A percentile compares a stretch with the other conserved stretches of the same genome.
Evolutionary conservation across 2,329 filamentous ascomycete genomes (phyloP).

Genomic region (Blastomyces emzantsi): DNA sequence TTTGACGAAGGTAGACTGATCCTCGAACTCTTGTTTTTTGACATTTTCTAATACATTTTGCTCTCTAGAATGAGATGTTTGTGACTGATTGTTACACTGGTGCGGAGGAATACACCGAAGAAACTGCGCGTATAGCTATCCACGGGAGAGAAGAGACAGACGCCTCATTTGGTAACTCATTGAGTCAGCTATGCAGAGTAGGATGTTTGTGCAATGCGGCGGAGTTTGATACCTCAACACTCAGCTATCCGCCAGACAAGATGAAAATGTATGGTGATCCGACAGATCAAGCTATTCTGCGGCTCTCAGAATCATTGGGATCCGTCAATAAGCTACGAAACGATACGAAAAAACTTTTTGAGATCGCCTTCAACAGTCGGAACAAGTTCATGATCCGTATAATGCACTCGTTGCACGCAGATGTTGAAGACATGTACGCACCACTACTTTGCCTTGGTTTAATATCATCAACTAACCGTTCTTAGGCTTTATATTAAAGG

Average conservation of each 20-base stretch:
- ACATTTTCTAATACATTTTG: background rate
- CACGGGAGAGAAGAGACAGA: slow-evolving; percentile 22
- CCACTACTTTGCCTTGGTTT: background rate
- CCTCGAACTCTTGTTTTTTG: background rate
- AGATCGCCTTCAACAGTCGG: slow-evolving; percentile 69
- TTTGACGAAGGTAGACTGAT: slow-evolving; percentile 28
- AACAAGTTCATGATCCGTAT: slow-evolving; percentile 73
- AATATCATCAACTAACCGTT: background rate
- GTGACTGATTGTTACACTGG: slow-evolving; percentile 61
- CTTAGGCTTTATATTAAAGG: slow-evolving; percentile 60
- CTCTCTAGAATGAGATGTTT: slow-evolving; percentile 56
- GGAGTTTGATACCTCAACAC: slow-evolving; percentile 60
- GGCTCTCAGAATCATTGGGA: slow-evolving; percentile 59
- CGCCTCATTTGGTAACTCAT: slow-evolving; percentile 27
- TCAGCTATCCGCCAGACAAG: slow-evolving; percentile 49
- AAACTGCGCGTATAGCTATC: slow-evolving; percentile 43
- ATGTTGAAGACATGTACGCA: slow-evolving; percentile 32
- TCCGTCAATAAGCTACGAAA: slow-evolving; percentile 51
- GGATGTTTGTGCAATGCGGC: slow-evolving; percentile 65
- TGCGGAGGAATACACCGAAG: slow-evolving; percentile 41
- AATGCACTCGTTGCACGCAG: slow-evolving; percentile 33
- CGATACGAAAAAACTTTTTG: slow-evolving; percentile 57
- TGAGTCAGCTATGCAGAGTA: slow-evolving; percentile 53
- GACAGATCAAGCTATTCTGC: slow-evolving; percentile 64
- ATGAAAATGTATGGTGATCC: slow-evolving; percentile 64